Base-by-base conservation (phyloP, 1,284 basidiomycete genomes). In the Microbotryum violaceum region DNA sequence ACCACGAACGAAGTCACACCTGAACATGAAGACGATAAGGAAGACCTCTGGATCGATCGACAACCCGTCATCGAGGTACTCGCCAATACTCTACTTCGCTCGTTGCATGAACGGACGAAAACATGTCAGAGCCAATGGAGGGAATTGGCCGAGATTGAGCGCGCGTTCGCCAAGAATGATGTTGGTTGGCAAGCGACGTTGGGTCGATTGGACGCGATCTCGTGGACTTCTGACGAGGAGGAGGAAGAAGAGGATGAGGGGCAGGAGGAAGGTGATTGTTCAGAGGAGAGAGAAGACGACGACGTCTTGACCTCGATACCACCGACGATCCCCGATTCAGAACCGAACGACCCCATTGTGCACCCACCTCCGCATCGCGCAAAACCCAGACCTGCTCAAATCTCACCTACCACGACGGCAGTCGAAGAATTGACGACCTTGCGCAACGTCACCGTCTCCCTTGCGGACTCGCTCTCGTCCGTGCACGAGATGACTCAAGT, bases 401-500 rank as follows among this genome's bases (percentile, higher is more conserved):
- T 46, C 5, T 45, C 29, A 8, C 48, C 57, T 1, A 14, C 56
- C 52, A 23, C 45, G 3, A 3, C 42, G 10, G 51, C 54, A 2
- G 54, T 37, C 6, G 25, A 23, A 31, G 52, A 58, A 23, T 52
- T 65, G n/a, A 7, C 29, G 42, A 21, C 37, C 23, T 53, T 68
- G 18, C 58, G 66, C n/a, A 14, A 42, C 21, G 6, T 57, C 37
- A 68, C 67, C 18, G 8, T 56, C 21, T 60, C 62, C 6, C 53
- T 68, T 48, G 56, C 66, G 27, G 27, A 59, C 6, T 45, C 62
- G 18, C 60, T 68, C 48, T 55, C 57, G 6, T 54, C 64, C 27
- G 33, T 64, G 44, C 49, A 49, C 46, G 67, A 68, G 20, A 49
- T 60, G 6, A 50, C 56, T 1, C 67, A 68, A 44, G 64, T 66